Conservation (phyloP, 2,329 filamentous ascomycete species). For the Colletotrichum navitas region DNA sequence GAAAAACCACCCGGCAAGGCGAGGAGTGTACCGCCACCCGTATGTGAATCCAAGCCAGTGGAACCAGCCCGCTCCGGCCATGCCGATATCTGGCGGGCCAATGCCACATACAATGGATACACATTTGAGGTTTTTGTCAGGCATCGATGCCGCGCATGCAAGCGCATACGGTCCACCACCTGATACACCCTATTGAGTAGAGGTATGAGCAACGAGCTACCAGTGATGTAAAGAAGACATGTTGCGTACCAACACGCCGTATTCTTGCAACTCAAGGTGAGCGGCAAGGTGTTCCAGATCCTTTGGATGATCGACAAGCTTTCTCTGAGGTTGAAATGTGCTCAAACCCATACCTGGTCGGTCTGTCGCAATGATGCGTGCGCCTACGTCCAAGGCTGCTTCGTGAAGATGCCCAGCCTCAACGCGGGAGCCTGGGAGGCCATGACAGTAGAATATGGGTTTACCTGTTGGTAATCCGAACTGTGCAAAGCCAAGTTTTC, state of each 20-base stretch:
- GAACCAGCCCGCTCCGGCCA: constrained; percentile 39
- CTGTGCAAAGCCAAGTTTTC: constrained; percentile 56
- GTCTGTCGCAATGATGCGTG: constrained; percentile 55
- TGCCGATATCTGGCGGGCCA: constrained; percentile 44
- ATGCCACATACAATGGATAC: constrained; percentile 44
- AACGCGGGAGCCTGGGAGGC: constrained; percentile 56
- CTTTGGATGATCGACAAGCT: constrained; percentile 47
- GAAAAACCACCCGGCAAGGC: constrained; percentile 35
- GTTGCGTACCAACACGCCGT: constrained; percentile 31
- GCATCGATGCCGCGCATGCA: constrained; percentile 41
- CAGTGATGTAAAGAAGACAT: not conserved
- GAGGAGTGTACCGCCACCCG: constrained; percentile 38
- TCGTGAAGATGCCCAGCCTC: constrained; percentile 50
- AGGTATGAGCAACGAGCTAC: not conserved
- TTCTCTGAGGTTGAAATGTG: constrained; percentile 50
- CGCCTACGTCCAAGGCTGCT: constrained; percentile 45
- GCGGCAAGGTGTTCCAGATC: constrained; percentile 35
- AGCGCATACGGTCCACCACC: constrained; percentile 45
- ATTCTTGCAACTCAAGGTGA: constrained; percentile 31
- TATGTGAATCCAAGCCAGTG: constrained; percentile 41
- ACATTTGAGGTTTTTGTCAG: constrained; percentile 36
- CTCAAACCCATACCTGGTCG: constrained; percentile 59
- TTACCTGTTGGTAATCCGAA: constrained; percentile 51
- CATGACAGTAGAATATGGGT: constrained; percentile 58
- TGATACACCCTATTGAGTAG: constrained; percentile 39